Conservation (phyloP, 2,329 filamentous ascomycete genomes). For the Diaporthe citrichinensis region DNA sequence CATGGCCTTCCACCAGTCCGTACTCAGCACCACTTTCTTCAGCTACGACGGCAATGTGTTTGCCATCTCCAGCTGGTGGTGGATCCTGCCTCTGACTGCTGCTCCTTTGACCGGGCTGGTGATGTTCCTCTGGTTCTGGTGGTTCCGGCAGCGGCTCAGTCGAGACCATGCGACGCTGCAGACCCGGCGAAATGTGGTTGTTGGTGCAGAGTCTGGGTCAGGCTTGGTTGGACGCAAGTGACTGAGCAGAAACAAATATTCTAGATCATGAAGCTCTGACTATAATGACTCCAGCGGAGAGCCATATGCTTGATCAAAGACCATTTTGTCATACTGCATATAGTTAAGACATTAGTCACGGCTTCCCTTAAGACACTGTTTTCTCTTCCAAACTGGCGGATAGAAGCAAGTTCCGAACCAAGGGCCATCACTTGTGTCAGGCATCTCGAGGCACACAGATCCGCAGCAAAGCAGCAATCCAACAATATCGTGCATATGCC, state of each 20-base stretch:
- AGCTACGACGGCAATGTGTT: not conserved
- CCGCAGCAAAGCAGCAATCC: not conserved
- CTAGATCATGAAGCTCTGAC: not conserved
- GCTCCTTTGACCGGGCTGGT: not conserved
- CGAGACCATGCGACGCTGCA: not conserved
- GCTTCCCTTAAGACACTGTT: not conserved
- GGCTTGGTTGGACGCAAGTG: not conserved
- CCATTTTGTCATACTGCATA: not conserved
- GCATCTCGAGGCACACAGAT: not conserved
- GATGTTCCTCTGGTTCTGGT: constrained; percentile 6
- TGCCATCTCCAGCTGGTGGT: constrained; percentile 1
- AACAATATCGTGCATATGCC: not conserved
- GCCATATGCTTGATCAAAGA: not conserved
- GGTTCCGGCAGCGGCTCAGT: not conserved
- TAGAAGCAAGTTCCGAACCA: not conserved
- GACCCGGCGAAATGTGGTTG: not conserved
- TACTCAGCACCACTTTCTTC: not conserved
- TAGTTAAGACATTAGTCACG: not conserved
- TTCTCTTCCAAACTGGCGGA: not conserved
- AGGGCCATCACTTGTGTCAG: not conserved
- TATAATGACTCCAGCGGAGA: not conserved
- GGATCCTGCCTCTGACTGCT: not conserved
- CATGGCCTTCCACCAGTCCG: not conserved
- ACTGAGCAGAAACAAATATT: not conserved
- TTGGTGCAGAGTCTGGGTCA: not conserved